Conservation (phyloP, 208 protist genomes). For the Blastocrithidia nonstop region DNA sequence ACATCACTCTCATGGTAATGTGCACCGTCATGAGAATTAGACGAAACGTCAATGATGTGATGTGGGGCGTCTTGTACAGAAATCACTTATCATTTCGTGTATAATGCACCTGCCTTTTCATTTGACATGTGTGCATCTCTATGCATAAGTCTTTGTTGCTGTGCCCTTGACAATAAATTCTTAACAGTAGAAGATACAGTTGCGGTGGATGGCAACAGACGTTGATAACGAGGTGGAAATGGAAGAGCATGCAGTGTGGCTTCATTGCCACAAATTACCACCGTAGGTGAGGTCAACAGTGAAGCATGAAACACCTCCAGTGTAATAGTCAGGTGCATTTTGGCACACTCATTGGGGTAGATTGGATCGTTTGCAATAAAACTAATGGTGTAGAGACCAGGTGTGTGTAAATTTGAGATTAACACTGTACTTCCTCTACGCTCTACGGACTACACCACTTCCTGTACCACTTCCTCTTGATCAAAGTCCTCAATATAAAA, state of each 20-base stretch:
- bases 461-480: constrained; percentile 9
- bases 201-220: too few relatives aligned
- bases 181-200: too few relatives aligned
- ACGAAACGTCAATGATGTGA: too few relatives aligned
- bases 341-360: constrained; percentile 48
- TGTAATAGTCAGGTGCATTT: constrained; percentile 28
- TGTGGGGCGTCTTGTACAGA: too few relatives aligned
- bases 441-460: constrained; percentile 16
- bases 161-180: too few relatives aligned
- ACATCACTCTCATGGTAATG: too few relatives aligned
- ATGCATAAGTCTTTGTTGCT: too few relatives aligned
- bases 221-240: too few relatives aligned
- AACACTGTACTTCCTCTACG: constrained; percentile 35
- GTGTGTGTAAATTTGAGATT: constrained; percentile 29
- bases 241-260: constrained; percentile 47
- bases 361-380: constrained; percentile 40
- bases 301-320: constrained; percentile 63
- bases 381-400: constrained; percentile 62
- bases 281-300: constrained; percentile 34
- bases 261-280: constrained; percentile 53
- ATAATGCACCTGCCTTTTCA: too few relatives aligned
- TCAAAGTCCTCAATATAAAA: constrained; percentile 28
- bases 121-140: too few relatives aligned
- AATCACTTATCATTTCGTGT: too few relatives aligned
- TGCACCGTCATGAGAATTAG: too few relatives aligned